phyloP scores from a whole-genome alignment of 2,329 filamentous ascomycete species.

The Nemania diffusa region DNA sequence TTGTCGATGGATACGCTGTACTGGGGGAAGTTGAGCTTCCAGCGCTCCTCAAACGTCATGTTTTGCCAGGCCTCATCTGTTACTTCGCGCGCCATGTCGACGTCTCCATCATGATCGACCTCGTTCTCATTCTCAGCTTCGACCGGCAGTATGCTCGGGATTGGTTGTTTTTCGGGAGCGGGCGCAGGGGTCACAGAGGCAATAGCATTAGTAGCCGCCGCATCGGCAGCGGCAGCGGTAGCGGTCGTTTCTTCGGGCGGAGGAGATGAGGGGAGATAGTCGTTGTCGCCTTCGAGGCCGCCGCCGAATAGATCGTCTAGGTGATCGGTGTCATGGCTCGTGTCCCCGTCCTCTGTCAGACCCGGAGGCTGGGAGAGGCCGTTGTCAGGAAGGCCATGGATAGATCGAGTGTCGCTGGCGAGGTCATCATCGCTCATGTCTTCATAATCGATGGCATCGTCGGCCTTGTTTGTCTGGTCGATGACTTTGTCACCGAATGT shows the following conservation, averaged over 20 bases:
- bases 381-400: constrained; percentile 46
- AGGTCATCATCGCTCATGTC: constrained; percentile 94
- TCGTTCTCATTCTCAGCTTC: constrained; percentile 16
- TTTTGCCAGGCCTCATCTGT: constrained; percentile 51
- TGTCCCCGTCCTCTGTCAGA: constrained; percentile 68
- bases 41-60: constrained; percentile 53
- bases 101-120: constrained; percentile 32
- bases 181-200: not conserved
- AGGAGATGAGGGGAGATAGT: constrained; percentile 58
- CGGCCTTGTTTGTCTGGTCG: constrained; percentile 81
- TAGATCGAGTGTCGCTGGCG: constrained; percentile 71
- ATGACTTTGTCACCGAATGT: constrained; percentile 57
- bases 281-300: constrained; percentile 56
- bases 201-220: not conserved
- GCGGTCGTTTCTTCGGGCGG: constrained; percentile 49
- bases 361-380: constrained; percentile 60
- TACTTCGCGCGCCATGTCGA: constrained; percentile 36
- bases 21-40: constrained; percentile 56
- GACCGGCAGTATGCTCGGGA: constrained; percentile 2
- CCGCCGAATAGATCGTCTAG: constrained; percentile 76
- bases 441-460: constrained; percentile 89
- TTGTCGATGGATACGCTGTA: constrained; percentile 55
- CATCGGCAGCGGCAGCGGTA: not conserved
- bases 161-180: constrained; percentile 18
- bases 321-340: constrained; percentile 66